Evolutionary conservation across 257 asterid species (phyloP).

Genomic region (Nicotiana paniculata): DNA sequence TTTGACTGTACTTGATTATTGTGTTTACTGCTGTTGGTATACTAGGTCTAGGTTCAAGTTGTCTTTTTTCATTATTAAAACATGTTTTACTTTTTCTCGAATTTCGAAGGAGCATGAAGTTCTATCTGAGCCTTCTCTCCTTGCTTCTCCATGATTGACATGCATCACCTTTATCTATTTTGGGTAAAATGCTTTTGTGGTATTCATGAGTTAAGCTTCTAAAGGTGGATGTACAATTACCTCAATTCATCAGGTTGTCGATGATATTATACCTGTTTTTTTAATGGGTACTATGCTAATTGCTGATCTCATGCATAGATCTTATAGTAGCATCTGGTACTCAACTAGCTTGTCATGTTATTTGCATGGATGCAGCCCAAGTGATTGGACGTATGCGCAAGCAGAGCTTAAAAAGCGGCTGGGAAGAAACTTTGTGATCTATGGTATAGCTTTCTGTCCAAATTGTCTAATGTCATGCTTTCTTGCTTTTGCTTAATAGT

Average conservation of each 20-base stretch:
- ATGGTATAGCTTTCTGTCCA: slow-evolving; percentile 37
- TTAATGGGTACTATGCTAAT: neutral
- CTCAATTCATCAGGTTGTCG: too few relatives aligned
- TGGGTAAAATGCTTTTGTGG: too few relatives aligned
- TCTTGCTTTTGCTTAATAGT: neutral
- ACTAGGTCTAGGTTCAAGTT: too few relatives aligned
- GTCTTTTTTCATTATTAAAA: too few relatives aligned
- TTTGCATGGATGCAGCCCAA: slow-evolving; percentile 55
- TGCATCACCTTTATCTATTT: too few relatives aligned
- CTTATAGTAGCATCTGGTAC: neutral
- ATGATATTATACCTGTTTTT: neutral
- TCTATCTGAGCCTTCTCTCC: too few relatives aligned
- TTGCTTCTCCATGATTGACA: too few relatives aligned
- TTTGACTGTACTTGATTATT: too few relatives aligned
- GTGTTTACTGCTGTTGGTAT: too few relatives aligned
- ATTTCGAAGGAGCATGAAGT: too few relatives aligned
- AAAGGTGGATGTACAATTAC: too few relatives aligned
- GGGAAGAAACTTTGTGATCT: slow-evolving; percentile 65
- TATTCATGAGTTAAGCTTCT: neutral
- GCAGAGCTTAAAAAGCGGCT: slow-evolving; percentile 69
- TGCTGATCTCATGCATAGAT: neutral
- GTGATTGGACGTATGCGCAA: slow-evolving; percentile 83
- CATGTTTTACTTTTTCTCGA: too few relatives aligned
- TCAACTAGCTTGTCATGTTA: slow-evolving; percentile 9
- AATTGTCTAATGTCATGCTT: neutral